These are phyloP conservation scores for Nematocida homosporus DNA, from an alignment of 371 early-diverging fungal species.

Conservation along the genomic window DNA sequence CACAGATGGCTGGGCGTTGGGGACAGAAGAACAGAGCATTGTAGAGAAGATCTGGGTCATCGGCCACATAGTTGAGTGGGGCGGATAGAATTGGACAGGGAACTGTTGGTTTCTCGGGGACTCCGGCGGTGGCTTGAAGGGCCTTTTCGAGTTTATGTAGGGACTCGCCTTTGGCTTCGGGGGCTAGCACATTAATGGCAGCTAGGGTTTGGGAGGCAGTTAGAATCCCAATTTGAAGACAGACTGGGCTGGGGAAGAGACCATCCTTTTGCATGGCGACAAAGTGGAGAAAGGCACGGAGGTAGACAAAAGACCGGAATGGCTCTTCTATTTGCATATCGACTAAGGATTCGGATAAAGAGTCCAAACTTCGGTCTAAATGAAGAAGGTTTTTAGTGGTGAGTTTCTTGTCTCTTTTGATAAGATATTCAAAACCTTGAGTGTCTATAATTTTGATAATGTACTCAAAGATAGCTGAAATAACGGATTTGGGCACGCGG, in stretches of 20 bases:
- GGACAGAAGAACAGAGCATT: constrained; percentile 23
- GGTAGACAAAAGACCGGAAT: constrained; percentile 1
- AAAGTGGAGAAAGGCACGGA: constrained; percentile 27
- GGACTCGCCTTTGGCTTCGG: constrained; percentile 10
- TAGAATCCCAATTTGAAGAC: constrained; percentile 37
- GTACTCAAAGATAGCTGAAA: constrained; percentile 40
- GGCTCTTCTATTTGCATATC: not conserved
- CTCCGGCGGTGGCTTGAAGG: not conserved
- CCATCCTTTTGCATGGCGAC: constrained; percentile 44
- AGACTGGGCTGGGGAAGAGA: not conserved
- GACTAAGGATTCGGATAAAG: constrained; percentile 8
- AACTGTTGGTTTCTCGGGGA: not conserved
- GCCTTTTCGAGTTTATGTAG: constrained; percentile 21
- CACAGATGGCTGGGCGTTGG: not conserved
- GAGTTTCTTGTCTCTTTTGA: constrained; percentile 23
- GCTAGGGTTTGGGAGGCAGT: constrained; percentile 36
- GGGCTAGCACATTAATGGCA: constrained; percentile 19
- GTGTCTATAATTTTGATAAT: constrained; percentile 19
- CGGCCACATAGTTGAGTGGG: not conserved
- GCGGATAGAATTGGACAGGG: constrained; percentile 10
- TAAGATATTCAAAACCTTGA: constrained; percentile 38
- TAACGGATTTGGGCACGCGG: constrained; percentile 6
- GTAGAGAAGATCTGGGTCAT: constrained; percentile 30
- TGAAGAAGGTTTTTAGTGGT: constrained; percentile 3
- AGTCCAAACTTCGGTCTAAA: constrained; percentile 31